Evolutionary conservation across 1,284 basidiomycete species (phyloP).

Genomic region (Cutaneotrichosporon mucoides): DNA sequence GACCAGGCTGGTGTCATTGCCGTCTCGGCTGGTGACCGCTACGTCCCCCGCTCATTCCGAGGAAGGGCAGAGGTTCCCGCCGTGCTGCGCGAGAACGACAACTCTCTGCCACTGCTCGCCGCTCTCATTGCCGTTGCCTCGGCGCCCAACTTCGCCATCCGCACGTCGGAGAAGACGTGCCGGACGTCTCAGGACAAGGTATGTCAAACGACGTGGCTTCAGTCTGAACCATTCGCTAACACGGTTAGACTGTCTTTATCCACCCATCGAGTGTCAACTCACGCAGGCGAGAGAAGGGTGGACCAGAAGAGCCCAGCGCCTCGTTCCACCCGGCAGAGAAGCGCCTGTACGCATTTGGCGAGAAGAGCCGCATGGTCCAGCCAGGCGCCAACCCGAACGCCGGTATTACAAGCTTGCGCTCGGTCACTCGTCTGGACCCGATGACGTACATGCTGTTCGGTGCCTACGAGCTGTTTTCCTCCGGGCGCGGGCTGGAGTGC

Average conservation of each 20-base stretch:
- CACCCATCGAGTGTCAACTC: slow-evolving; percentile 86
- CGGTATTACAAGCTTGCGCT: slow-evolving; percentile 57
- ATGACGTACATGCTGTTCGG: slow-evolving; percentile 91
- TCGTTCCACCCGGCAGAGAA: slow-evolving; percentile 57
- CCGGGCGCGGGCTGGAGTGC: slow-evolving; percentile 69
- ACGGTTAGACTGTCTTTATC: slow-evolving; percentile 54
- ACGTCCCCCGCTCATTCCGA: slow-evolving; percentile 25
- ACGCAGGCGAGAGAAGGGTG: slow-evolving; percentile 58
- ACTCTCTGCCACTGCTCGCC: slow-evolving; percentile 72
- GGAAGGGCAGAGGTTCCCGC: slow-evolving; percentile 54
- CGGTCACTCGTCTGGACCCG: slow-evolving; percentile 81
- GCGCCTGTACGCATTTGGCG: slow-evolving; percentile 77
- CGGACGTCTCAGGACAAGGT: slow-evolving; percentile 86
- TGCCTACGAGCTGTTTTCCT: slow-evolving; percentile 69
- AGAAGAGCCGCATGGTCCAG: slow-evolving; percentile 70
- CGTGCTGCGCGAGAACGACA: slow-evolving; percentile 68
- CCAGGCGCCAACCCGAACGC: slow-evolving; percentile 34
- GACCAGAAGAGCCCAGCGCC: slow-evolving; percentile 50
- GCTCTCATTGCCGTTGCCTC: slow-evolving; percentile 80
- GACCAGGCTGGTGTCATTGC: slow-evolving; percentile 77
- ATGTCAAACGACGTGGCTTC: slow-evolving; percentile 24
- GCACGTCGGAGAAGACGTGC: slow-evolving; percentile 66
- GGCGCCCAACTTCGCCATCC: slow-evolving; percentile 90
- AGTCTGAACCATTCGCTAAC: slow-evolving; percentile 2
- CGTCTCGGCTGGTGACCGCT: slow-evolving; percentile 62